Base-by-base conservation (phyloP, 192 early-diverging fungal species). In the Entomortierella lignicola region DNA sequence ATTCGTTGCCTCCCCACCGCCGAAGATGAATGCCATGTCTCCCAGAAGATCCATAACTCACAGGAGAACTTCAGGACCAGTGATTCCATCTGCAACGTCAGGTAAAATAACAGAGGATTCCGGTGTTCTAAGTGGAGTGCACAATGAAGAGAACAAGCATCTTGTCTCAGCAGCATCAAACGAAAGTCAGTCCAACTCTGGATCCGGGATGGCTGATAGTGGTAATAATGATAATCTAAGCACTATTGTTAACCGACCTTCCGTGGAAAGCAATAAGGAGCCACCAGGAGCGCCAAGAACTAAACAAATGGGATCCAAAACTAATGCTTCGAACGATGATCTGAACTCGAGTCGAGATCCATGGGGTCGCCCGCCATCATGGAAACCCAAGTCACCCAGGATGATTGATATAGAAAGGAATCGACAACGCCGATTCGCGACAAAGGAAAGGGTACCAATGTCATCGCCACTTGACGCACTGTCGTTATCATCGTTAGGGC, bases 291-390 rank as follows among this genome's bases (percentile, higher is more conserved):
- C n/a, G n/a, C n/a, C n/a, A n/a, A n/a, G n/a, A n/a, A n/a, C n/a
- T n/a, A n/a, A n/a, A n/a, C n/a, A n/a, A n/a, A n/a, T n/a, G n/a
- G n/a, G n/a, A n/a, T n/a, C n/a, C n/a, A n/a, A n/a, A n/a, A n/a
- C 34, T 20, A 27, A 3, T 15, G 34, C 42, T 30, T 11, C 66
- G 18, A 26, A n/a, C 0, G 12, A 18, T 2, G 62, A 55, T 43
- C 8, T 51, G 3, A 66, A 39, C 1, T 27, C 58, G 12, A 55
- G 44, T 29, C 66, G 55, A 12, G 70, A 69, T 5, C 75, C 68
- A 15, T 79, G 75, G 75, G 75, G 75, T n/a, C 34, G 75, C 17
- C 75, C 75, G 21, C 75, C 75, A 2, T 79, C 75, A 1, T 79
- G 75, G 75, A 77, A 69, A 51, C 75, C 75, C 21, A 65, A 61